Evolutionary conservation across 352 stramenopile genomes (phyloP).

Genomic region (Globisporangium nunn): DNA sequence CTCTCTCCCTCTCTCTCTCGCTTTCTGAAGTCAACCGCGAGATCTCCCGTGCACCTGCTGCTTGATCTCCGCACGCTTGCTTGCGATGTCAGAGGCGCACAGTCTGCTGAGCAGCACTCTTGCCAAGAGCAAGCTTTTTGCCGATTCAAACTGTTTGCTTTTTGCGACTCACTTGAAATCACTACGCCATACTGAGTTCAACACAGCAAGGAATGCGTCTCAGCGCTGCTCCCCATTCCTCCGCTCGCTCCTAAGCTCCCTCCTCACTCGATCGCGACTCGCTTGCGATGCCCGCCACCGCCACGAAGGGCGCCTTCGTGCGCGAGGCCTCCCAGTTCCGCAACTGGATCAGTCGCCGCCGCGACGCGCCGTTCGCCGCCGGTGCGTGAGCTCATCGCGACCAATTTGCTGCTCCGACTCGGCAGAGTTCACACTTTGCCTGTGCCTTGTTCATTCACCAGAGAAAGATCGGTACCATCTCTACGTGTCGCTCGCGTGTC

Average conservation of each 20-base stretch:
- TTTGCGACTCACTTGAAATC: background rate
- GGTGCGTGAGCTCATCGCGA: constrained; percentile 7
- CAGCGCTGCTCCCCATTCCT: background rate
- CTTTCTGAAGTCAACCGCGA: too few relatives aligned
- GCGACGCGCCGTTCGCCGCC: constrained; percentile 56
- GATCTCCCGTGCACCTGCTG: too few relatives aligned
- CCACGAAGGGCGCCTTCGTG: constrained; percentile 62
- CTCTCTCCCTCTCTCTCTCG: too few relatives aligned
- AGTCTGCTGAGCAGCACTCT: too few relatives aligned
- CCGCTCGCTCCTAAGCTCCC: background rate
- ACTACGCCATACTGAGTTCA: background rate
- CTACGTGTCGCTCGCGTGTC: constrained; percentile 95
- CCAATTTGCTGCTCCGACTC: too few relatives aligned
- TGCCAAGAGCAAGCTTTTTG: too few relatives aligned
- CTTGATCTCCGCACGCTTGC: too few relatives aligned
- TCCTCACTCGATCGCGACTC: background rate
- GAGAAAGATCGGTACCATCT: constrained; percentile 87
- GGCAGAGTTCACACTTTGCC: too few relatives aligned
- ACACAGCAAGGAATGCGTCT: background rate
- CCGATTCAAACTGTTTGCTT: background rate
- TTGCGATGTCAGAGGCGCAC: too few relatives aligned
- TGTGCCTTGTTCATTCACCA: background rate
- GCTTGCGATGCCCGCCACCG: constrained; percentile 22
- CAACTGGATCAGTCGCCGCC: constrained; percentile 64
- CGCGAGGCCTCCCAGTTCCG: constrained; percentile 68